Evolutionary conservation across 257 asterid genomes (phyloP).

Genomic region (Plantago major): DNA sequence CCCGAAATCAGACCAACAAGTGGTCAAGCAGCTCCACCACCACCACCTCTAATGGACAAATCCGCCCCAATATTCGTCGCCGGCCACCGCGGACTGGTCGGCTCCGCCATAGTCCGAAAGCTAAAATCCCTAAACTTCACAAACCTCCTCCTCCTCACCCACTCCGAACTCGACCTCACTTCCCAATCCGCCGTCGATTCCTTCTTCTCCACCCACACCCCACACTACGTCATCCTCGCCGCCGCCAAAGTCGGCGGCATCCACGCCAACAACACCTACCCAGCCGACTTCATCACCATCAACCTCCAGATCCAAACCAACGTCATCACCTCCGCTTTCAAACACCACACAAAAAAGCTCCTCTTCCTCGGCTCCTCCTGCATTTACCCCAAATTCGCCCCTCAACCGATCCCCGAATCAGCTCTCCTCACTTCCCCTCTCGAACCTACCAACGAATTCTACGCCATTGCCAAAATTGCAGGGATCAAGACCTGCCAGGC

Average conservation of each 20-base stretch:
- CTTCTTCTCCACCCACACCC: constrained; percentile 66
- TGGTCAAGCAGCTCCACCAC: neutral
- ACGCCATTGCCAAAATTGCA: constrained; percentile 84
- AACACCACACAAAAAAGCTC: constrained; percentile 51
- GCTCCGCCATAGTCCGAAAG: constrained; percentile 72
- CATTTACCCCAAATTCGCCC: constrained; percentile 93
- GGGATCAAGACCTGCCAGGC: constrained; percentile 95
- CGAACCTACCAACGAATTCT: constrained; percentile 91
- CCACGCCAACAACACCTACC: constrained; percentile 83
- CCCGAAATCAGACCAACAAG: too few species aligned
- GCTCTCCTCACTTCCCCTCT: constrained; percentile 75
- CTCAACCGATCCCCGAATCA: constrained; percentile 87
- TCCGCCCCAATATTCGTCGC: constrained; percentile 71
- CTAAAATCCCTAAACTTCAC: constrained; percentile 51
- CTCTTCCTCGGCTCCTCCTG: constrained; percentile 89
- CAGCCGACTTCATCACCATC: constrained; percentile 90
- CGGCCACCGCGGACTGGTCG: constrained; percentile 96
- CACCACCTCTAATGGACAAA: constrained; percentile 37
- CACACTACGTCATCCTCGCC: constrained; percentile 72
- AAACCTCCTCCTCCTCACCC: constrained; percentile 81
- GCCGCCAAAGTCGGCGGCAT: constrained; percentile 98
- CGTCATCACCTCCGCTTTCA: constrained; percentile 65
- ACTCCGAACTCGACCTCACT: constrained; percentile 83
- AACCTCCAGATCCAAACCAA: constrained; percentile 92
- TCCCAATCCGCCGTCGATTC: constrained; percentile 70